Conservation (phyloP, 2,329 filamentous ascomycete species). For the Colletotrichum godetiae region DNA sequence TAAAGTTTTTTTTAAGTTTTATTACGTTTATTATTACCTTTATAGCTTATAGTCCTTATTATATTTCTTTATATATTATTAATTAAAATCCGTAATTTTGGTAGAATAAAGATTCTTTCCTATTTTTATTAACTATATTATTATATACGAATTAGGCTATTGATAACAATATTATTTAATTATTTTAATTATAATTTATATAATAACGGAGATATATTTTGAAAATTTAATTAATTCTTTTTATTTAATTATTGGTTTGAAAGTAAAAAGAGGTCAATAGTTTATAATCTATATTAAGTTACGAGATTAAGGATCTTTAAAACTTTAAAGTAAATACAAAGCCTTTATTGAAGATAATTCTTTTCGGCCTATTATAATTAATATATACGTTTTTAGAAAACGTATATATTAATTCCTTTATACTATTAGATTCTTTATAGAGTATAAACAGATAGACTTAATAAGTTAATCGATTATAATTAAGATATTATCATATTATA, state of each 20-base stretch:
- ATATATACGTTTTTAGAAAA: accelerated
- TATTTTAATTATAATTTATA: neutral
- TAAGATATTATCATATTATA: neutral
- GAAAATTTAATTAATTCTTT: neutral
- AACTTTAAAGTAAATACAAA: no score
- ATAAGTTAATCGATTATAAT: neutral
- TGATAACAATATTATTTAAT: accelerated
- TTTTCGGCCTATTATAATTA: neutral
- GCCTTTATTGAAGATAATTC: neutral
- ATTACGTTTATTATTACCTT: accelerated
- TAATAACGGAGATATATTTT: neutral
- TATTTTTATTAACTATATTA: neutral
- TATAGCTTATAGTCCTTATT: no score
- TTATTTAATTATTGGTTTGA: neutral
- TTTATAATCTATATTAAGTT: neutral
- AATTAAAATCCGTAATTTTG: accelerated
- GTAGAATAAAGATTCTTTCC: accelerated
- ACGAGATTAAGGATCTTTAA: no score
- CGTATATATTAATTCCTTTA: accelerated
- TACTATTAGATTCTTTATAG: neutral
- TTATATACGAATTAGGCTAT: neutral
- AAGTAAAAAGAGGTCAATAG: neutral
- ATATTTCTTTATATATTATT: neutral
- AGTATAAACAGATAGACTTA: neutral
- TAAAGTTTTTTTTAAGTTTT: neutral